Base-by-base conservation (phyloP, 169 alveolate genomes). In the Babesia bovis region DNA sequence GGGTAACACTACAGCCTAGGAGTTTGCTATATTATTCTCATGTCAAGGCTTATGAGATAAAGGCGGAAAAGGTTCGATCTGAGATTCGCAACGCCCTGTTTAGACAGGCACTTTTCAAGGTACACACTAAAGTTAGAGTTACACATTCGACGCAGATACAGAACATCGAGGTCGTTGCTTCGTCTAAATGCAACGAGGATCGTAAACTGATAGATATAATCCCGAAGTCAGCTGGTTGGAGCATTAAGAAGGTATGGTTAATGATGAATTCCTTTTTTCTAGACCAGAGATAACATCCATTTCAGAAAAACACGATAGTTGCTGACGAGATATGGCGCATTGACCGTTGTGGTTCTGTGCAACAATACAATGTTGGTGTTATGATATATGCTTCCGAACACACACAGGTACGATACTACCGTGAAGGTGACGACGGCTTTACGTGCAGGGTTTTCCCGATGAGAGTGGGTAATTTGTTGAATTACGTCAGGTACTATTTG, bases 371-470 rank as follows among this genome's bases (percentile, higher is more conserved):
- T 86, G 90, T 87, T 44, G 35, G 7, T 66, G 60, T 59, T 23
- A 41, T 41, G 44, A 19, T n/a, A 21, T 32, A 13, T 10, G 19
- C 25, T 28, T 13, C n/a, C 50, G 28, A 5, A 15, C 26, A 5
- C 21, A 2, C 30, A 15, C 32, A 81, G 88, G 84, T 81, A 50
- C 42, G 79, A 13, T 69, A 57, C 30, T 84, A 76, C 65, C 83
- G 77, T 32, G 90, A 87, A 83, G 93, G 90, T 26, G 83, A 58
- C 49, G 90, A 87, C 70, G 93, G 93, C 9, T 87, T 84, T 56
- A 50, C 66, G n/a, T 56, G 86, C 49, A 84, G 76, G 33, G 85
- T 87, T 30, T 72, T 72, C 17, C 87, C 87, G 26, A 77, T 67
- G 26, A 76, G 77, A 17, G 45, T 87, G 47, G 75, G 55, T 50